Evolutionary conservation across 805 yeast genomes (phyloP).

Genomic region (Priceomyces medius): DNA sequence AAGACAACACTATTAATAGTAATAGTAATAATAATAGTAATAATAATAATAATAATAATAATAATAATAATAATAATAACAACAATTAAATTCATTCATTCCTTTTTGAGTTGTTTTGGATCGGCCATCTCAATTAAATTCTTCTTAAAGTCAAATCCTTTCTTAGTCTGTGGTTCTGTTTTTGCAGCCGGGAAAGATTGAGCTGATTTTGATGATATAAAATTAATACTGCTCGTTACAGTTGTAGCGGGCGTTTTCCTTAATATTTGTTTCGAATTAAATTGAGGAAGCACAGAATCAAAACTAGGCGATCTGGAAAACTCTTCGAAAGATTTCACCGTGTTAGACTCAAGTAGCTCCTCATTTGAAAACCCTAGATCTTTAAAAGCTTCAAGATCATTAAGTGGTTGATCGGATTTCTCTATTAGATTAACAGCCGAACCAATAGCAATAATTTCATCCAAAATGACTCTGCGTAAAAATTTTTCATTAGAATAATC

Average conservation of each 20-base stretch:
- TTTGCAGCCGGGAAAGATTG: neutral
- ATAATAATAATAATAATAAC: too few relatives aligned
- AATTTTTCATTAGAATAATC: neutral
- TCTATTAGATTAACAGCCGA: conserved; percentile 13
- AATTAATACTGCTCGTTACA: conserved; percentile 1
- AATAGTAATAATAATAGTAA: too few relatives aligned
- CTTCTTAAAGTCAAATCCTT: conserved; percentile 10
- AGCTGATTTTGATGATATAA: conserved; percentile 4
- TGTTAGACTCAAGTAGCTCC: neutral
- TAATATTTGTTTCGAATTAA: conserved; percentile 1
- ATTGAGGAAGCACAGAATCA: conserved; percentile 1
- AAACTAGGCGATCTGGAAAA: conserved; percentile 2
- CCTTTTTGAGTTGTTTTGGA: conserved; percentile 6
- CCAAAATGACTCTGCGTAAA: conserved; percentile 12
- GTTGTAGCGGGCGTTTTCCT: conserved; percentile 2
- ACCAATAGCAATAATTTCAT: conserved; percentile 24
- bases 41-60: too few relatives aligned
- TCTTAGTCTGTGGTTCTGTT: neutral
- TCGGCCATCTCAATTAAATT: conserved; percentile 4
- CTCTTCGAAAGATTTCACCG: neutral
- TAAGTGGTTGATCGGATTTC: conserved; percentile 1
- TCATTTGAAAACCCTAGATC: conserved; percentile 1
- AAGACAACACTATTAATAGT: neutral
- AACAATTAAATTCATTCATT: conserved; percentile 1
- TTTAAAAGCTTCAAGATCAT: conserved; percentile 6